Base-by-base conservation (phyloP, 345 rosid species). In the Schrenkiella parvula region DNA sequence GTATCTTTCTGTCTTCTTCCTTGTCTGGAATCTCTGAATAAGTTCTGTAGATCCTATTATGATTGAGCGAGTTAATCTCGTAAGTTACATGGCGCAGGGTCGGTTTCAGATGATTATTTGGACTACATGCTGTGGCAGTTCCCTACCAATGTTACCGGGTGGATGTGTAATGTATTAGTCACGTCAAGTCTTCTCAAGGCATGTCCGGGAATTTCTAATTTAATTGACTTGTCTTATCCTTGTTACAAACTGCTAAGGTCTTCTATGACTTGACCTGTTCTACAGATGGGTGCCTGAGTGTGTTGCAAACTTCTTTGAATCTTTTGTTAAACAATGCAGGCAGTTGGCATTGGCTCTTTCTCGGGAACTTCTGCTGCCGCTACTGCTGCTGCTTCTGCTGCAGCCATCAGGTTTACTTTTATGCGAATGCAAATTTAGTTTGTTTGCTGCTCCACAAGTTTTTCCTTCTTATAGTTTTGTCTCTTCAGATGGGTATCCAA, bases 161-260 rank as follows among this genome's bases (percentile, higher is more conserved):
- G 99, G 99, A 84, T 91, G 52, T 95, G 97, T 77, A 87, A 91
- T 43, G 81, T 95, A 6, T 78, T 91, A 75, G 99, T 91, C 79
- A 95, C 97, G 2, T 91, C 99, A 54, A 91, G 93, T 83, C 99
- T 95, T 73, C 85, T 95, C 69, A 91, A 93, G 97, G 98, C 90
- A 89, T 75, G 70, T 76, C 47, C 17, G 1, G 21, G 6, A 19
- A 39, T 52, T 11, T 31, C 22, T 48, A 0, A 3, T 6, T 26
- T 28, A 17, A n/a, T 35, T 44, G 8, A 17, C 0, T 37, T 72
- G 2, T 43, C 3, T 32, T 71, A 9, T 4, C 26, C 32, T 57
- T 47, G 38, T 44, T 71, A 48, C 17, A 35, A 71, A 60, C 31
- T 71, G 41, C 42, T 50, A 51, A 72, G 70, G 10, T 54, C 53